Base-by-base conservation (phyloP, 805 yeast species). In the Teunomyces panamensis region DNA sequence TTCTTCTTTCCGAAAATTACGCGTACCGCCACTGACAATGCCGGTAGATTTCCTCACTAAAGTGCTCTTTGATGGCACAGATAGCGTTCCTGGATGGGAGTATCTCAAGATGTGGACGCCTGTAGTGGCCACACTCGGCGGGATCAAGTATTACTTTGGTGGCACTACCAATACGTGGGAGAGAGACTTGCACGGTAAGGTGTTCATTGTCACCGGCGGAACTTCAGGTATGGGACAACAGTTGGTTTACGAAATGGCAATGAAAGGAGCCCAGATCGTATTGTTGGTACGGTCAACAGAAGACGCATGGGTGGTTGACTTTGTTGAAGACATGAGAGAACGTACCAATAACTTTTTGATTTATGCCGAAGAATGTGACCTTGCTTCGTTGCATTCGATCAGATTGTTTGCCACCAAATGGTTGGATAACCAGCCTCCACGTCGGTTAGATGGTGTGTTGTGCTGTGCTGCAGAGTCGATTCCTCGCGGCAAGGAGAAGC, bases 381-480 rank as follows among this genome's bases (percentile, higher is more conserved):
- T 94, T 48, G 71, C 80, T 13, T 83, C 88, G 46, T 70, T 94
- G 48, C 72, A 83, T 60, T 83, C 90, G 2, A 78, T 94, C 9
- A 77, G 99, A 57, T 83, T 83, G 60, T 94, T 94, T 71, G 97
- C 97, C 27, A 91, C 98, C 1, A 83, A 77, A 50, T 94, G 98
- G 98, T 74, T 94, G 49, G 96, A 94, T 64, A 90, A 87, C 59
- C 71, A 83, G 29, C 96, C 97, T 2, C 94, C 97, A 9, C 77
- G 99, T 57, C 69, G 99, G 47, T 72, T 94, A 39, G 99, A 94
- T 66, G 96, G 96, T 48, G 79, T 94, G 27, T 66, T 94, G 1
- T 87, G 96, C 59, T 83, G 90, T 68, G 97, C 97, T 2, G 91
- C 88, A 6, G 91, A 89, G 45, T 74, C 83, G 50, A 71, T 83